Base-by-base conservation (phyloP, 1,139 yeast genomes). In the Pichia sp. region DNA sequence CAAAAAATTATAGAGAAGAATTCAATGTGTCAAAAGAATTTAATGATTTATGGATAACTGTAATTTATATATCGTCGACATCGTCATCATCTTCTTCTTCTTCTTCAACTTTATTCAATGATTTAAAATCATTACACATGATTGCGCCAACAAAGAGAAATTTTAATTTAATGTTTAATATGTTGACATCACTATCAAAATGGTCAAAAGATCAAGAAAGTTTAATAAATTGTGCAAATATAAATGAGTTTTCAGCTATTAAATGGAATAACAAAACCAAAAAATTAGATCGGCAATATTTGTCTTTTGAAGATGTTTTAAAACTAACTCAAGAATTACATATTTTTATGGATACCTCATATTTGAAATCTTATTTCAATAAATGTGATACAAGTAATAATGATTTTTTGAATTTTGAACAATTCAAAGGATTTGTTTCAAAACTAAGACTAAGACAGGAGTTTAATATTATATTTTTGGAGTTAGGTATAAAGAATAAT, bases 1-100 rank as follows among this genome's bases (percentile, higher is more conserved):
- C 96, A 1, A 75, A 79, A 30, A 86, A 87, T 57, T 91, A 89
- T 63, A 73, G 96, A 54, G 96, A 91, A 62, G 96, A 88, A 66
- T 77, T 87, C 57, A 84, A 84, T 46, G 77, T 90, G 1, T 79
- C 91, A 1, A 72, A 80, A 46, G 90, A 85, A 48, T 78, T 77
- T 50, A 81, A 82, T 47, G 71, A 74, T 16, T 72, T 80, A 22
- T 93, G 99, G 99, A 76, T 88, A 1, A 84, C 96, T 0, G 78
- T 93, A 34, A 80, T 88, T 16, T 91, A 88, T 63, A 33, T 43
- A 8, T 36, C 50, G 1, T 43, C 52, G n/a, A 16, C 36, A 2
- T 16, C 44, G 3, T 31, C 22, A 5, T 36, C 43, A 5, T 29
- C 42, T 11, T 43, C 47, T 3, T 30, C 27, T 6, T 39, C 31